Evolutionary conservation across 2,329 filamentous ascomycete species (phyloP), one percentile per base, ranked within the genome.

Genomic region (Dendryphion nanum): DNA sequence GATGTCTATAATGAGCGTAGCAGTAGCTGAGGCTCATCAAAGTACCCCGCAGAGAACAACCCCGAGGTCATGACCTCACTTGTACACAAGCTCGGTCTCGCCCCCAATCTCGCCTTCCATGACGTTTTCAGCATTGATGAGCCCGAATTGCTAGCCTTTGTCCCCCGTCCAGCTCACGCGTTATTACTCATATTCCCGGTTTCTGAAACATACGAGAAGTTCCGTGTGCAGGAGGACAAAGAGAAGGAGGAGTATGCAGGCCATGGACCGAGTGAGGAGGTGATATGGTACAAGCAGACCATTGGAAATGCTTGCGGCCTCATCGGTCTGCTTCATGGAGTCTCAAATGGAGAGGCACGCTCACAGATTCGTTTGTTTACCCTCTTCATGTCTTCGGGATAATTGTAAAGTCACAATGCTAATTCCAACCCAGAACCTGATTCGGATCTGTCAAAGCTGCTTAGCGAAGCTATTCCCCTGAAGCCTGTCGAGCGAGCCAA

Each of bases 231-330:
- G 30, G 90, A 95, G 71, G 90, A 96, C 68, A 71, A 72, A 35
- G 63, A 75, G 16, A 71, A 72, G 29, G 50, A 70, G 2, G 78
- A 82, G 26, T 95, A 95, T 70, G 61, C 64, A 0, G 85, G 84
- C 30, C 75, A 73, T 14, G 89, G 89, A 1, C 68, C 76, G 1
- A 59, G 57, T 0, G 88, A 96, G 59, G 83, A 87, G 4, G 87
- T 96, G 0, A 59, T 95, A 6, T 98, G 91, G 93, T 97, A 90
- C 76, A 87, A 82, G 57, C 93, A 97, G 72, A 97, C 91, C 0
- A 97, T 97, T 54, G 81, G 85, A 42, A 95, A 97, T 64, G 89
- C 93, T 3, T 97, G 93, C 67, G 93, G 93, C 0, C 72, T 95
- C 37, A 95, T 97, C 73, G 93, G 88, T 0, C 68, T 98, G 32